phyloP scores from a whole-genome alignment of 257 asterid genomes.

The Scutellaria barbata region DNA sequence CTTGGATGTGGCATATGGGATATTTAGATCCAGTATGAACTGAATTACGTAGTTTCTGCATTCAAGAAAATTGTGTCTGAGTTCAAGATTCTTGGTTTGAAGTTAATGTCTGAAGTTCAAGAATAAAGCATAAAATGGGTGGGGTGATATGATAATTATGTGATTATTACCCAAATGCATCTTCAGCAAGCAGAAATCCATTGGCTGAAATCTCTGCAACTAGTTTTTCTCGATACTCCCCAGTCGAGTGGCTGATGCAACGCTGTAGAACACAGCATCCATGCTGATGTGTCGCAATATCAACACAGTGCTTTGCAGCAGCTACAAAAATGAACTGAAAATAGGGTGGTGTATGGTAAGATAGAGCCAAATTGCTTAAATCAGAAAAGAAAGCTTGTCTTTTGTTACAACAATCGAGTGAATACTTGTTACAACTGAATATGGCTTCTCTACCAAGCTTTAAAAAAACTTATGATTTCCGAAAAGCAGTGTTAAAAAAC shows the following conservation, averaged over 20 bases:
- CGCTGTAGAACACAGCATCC: constrained; percentile 97
- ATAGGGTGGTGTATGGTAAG: constrained; percentile 6
- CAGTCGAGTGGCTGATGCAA: constrained; percentile 76
- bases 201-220: constrained; percentile 72
- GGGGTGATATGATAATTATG: background rate
- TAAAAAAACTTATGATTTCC: background rate
- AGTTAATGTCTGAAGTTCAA: background rate
- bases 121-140: background rate
- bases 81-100: no score
- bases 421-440: background rate
- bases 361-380: background rate
- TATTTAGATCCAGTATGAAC: constrained; percentile 75
- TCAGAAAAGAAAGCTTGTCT: background rate
- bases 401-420: background rate
- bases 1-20: constrained; percentile 65
- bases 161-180: constrained; percentile 90
- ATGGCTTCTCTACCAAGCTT: background rate
- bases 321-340: constrained; percentile 88
- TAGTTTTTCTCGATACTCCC: constrained; percentile 69
- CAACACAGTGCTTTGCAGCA: constrained; percentile 87
- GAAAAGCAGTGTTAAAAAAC: constrained; percentile 9
- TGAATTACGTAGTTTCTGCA: constrained; percentile 95
- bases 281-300: constrained; percentile 92
- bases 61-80: background rate
- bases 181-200: constrained; percentile 86